These are phyloP conservation scores for Filobasidium uniguttulatum DNA, from an alignment of 1,284 basidiomycete species.

Conservation along the genomic window DNA sequence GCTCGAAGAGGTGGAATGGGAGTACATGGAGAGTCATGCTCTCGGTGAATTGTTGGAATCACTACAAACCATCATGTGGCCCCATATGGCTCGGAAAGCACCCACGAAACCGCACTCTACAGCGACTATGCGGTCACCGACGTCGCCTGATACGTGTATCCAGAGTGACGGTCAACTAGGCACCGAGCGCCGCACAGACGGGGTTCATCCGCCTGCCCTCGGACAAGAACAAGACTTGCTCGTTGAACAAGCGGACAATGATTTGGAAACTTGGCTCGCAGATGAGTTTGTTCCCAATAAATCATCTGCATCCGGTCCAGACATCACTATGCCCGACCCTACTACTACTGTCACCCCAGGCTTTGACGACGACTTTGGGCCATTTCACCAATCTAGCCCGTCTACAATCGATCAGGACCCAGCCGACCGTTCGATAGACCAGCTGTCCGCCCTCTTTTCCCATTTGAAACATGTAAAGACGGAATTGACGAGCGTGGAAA, in stretches of 20 bases:
- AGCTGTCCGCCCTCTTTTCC: background rate
- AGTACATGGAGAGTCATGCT: background rate
- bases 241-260: background rate
- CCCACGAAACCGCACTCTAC: background rate
- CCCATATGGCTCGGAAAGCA: constrained; percentile 5
- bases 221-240: background rate
- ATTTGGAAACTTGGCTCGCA: background rate
- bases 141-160: background rate
- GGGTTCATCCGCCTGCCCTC: background rate
- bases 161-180: background rate
- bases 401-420: background rate
- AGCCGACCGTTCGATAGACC: background rate
- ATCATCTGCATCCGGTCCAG: background rate
- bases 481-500: constrained; percentile 23
- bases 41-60: background rate
- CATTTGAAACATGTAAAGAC: constrained; percentile 5
- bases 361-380: constrained; percentile 5
- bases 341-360: background rate
- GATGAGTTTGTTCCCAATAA: background rate
- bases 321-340: background rate
- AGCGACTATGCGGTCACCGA: background rate
- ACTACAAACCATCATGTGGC: constrained; percentile 4
- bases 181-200: background rate
- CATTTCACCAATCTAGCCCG: constrained; percentile 1
- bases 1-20: background rate